Base-by-base conservation (phyloP, 192 early-diverging fungal species). In the Dissophora ornata region DNA sequence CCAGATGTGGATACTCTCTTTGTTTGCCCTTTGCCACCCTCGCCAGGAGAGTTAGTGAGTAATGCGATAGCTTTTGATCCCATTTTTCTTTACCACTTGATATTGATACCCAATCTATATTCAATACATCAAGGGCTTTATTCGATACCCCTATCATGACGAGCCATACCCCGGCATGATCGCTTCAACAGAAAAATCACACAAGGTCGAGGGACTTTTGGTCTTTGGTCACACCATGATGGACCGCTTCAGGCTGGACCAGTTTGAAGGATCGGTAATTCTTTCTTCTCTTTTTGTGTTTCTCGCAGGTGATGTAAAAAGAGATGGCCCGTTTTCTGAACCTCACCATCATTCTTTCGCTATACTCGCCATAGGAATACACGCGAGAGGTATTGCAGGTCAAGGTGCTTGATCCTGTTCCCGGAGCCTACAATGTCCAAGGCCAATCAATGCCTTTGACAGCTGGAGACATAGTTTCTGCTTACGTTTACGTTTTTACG, bases 151-250 rank as follows among this genome's bases (percentile, higher is more conserved):
- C 10, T 75, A 75, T 40, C 63, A 75, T 46, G 55, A 75, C 41
- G 63, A 45, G 13, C 71, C 71, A n/a, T 75, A 75, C 30, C 71
- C 71, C 10, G 71, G 71, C 41, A 75, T 75, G 71, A 61, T 75
- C 18, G 44, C 63, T 22, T 66, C 71, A 6, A 16, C n/a, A 0
- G 71, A 75, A n/a, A 73, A 33, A 0, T 33, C 40, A 13, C 46
- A 48, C 11, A n/a, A 42, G 8, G 71, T 75, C 15, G 63, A 75
- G 2, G 71, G 71, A n/a, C 33, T 75, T n/a, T 30, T 75, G 22
- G 41, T 75, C 42, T 75, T 67, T 50, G 71, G 71, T 16, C 71
- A 66, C 50, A 61, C 56, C 13, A 12, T 65, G 13, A 75, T 75
- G 57, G 63, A 75, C 28, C 55, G 62, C 2, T 53, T 61, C 15